Conservation (phyloP, 169 alveolate genomes). For the Eimeria tenella region DNA sequence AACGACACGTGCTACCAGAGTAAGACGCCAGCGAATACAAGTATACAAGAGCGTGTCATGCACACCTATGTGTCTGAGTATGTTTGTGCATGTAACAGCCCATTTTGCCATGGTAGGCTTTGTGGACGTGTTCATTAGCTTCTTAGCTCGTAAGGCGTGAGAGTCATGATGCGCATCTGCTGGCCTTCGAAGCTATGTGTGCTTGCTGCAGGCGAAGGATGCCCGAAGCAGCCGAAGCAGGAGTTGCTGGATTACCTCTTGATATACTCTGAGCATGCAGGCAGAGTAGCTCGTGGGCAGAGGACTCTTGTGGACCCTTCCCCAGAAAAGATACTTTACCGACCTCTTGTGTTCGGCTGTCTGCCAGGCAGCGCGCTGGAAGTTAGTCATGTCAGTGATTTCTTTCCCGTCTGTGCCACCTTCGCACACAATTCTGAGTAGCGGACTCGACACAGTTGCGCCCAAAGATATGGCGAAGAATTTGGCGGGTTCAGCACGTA, state of each 20-base stretch:
- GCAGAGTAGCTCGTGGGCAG: constrained; percentile 78
- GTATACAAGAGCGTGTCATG: no score
- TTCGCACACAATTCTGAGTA: constrained; percentile 66
- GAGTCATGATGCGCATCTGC: no score
- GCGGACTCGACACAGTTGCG: not conserved
- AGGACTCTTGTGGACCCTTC: constrained; percentile 71
- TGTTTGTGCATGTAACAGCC: no score
- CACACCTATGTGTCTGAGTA: no score
- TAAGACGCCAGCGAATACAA: not conserved
- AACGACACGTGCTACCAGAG: constrained; percentile 78
- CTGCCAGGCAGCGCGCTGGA: constrained; percentile 60
- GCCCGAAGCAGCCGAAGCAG: constrained; percentile 67
- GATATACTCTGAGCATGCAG: constrained; percentile 76
- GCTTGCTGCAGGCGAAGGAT: constrained; percentile 70
- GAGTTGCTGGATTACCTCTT: constrained; percentile 77
- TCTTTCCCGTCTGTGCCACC: constrained; percentile 80
- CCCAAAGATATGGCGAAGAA: no score
- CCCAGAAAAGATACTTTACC: constrained; percentile 58
- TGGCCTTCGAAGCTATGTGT: not conserved
- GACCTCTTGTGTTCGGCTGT: constrained; percentile 64
- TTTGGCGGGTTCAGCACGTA: no score
- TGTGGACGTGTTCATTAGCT: no score
- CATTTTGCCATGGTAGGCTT: no score
- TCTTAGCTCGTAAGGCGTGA: no score
- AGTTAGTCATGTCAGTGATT: constrained; percentile 78